These are phyloP conservation scores for Xylaria sp. DNA, from an alignment of 2,329 filamentous ascomycete species.

Conservation along the genomic window DNA sequence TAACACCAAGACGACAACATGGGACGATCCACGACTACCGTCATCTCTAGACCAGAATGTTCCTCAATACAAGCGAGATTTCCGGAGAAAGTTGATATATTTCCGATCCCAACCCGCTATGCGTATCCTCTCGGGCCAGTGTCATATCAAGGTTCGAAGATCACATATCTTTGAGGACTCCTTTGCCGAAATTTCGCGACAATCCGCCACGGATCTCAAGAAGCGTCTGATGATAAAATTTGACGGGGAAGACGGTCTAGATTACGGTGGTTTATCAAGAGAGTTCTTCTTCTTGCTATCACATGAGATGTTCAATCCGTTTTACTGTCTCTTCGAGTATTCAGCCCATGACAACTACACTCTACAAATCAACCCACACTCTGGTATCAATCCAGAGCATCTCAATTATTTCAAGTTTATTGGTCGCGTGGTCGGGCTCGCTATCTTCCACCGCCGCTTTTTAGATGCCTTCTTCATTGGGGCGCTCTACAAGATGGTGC, in stretches of 20 bases:
- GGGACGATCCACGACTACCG: conserved; percentile 95
- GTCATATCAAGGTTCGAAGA: conserved; percentile 96
- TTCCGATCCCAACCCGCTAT: conserved; percentile 98
- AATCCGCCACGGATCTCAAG: conserved; percentile 95
- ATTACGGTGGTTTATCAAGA: conserved; percentile 96
- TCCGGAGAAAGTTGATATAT: conserved; percentile 97
- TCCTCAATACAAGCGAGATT: conserved; percentile 99
- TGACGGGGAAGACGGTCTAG: conserved; percentile 95
- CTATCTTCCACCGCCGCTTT: conserved; percentile 98
- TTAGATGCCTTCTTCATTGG: conserved; percentile 99
- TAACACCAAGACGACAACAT: conserved; percentile 99
- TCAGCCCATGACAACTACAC: conserved; percentile 99
- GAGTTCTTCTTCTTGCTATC: conserved; percentile 99
- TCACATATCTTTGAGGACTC: conserved; percentile 99
- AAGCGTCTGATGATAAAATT: conserved; percentile 99
- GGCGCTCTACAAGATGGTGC: conserved; percentile 98
- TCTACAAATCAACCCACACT: conserved; percentile 98
- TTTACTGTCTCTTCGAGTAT: conserved; percentile 99
- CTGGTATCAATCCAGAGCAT: conserved; percentile 98
- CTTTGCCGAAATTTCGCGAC: conserved; percentile 97
- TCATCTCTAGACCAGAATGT: conserved; percentile 98
- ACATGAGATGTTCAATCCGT: conserved; percentile 99
- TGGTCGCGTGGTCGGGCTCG: conserved; percentile 92
- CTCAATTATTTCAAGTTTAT: conserved; percentile 99
- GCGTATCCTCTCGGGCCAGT: conserved; percentile 94